A percentile compares a stretch with the other conserved stretches of the same genome.
phyloP scores from a whole-genome alignment of 352 stramenopile species.

The Phytopythium ostracodes region DNA sequence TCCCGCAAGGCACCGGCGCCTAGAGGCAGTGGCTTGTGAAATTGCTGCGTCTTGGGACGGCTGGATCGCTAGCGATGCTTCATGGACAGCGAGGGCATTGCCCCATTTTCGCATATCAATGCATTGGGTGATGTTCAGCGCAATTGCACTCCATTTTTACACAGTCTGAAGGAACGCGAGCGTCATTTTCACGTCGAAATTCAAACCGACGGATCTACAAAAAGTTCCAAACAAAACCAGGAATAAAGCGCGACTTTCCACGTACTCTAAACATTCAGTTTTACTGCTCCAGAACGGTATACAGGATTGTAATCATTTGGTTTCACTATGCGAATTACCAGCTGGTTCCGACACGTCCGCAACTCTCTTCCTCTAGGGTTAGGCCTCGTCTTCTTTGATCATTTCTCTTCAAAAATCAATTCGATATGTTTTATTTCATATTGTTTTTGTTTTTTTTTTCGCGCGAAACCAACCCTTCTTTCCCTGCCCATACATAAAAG shows the following conservation, averaged over 20 bases:
- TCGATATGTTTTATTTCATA: background rate
- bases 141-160: background rate
- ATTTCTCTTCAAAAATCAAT: background rate
- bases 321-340: background rate
- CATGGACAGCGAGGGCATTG: too few relatives aligned
- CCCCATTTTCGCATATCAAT: too few relatives aligned
- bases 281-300: background rate
- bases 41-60: too few relatives aligned
- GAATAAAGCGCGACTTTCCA: background rate
- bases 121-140: background rate
- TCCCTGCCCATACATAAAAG: conserved; percentile 5
- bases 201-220: background rate
- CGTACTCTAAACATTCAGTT: background rate
- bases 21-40: background rate
- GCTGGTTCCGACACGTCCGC: background rate
- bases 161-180: too few relatives aligned
- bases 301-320: background rate
- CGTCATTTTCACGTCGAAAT: too few relatives aligned
- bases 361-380: background rate
- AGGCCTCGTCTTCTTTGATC: background rate
- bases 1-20: background rate
- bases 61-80: background rate
- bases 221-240: background rate
- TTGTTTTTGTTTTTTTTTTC: conserved; percentile 9
- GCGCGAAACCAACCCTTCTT: conserved; percentile 15